These are phyloP conservation scores for Epichloe bromicola DNA, from an alignment of 2,329 filamentous ascomycete genomes.

Conservation along the genomic window DNA sequence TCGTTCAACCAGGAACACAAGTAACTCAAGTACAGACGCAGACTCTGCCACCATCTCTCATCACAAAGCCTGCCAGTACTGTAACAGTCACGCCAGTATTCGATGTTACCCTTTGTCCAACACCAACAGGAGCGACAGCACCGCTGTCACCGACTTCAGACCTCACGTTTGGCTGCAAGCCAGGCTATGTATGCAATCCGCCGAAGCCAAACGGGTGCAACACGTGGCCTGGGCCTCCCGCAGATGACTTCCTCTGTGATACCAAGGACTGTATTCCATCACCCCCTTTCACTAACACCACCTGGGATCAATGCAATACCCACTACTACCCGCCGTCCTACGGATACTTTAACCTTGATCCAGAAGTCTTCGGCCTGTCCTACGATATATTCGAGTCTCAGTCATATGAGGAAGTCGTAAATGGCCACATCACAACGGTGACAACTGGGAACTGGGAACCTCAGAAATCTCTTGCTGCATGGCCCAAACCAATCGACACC, in stretches of 20 bases:
- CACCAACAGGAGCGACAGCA: constrained; percentile 25
- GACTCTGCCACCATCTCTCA: constrained; percentile 15
- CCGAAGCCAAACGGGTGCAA: constrained; percentile 36
- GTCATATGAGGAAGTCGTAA: constrained; percentile 21
- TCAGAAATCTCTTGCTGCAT: constrained; percentile 32
- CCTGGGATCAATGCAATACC: constrained; percentile 33
- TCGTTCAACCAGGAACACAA: constrained; percentile 18
- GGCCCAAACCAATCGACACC: constrained; percentile 5
- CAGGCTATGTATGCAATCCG: constrained; percentile 40
- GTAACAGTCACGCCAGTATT: constrained; percentile 16
- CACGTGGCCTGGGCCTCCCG: constrained; percentile 35
- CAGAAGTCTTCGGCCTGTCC: constrained; percentile 47
- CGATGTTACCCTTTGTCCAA: constrained; percentile 28
- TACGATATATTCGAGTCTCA: constrained; percentile 46
- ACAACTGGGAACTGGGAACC: constrained; percentile 44
- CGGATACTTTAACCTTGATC: constrained; percentile 53
- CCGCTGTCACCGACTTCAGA: constrained; percentile 24
- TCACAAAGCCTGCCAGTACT: constrained; percentile 17
- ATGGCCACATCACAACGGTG: constrained; percentile 28
- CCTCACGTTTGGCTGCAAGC: constrained; percentile 39
- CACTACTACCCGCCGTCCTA: constrained; percentile 34
- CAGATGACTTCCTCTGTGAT: constrained; percentile 32
- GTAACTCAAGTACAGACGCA: constrained; percentile 18
- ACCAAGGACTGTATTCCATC: constrained; percentile 30
- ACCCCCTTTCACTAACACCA: constrained; percentile 21